Conservation (phyloP, 192 early-diverging fungal species). For the Gamsiella multidivaricata region DNA sequence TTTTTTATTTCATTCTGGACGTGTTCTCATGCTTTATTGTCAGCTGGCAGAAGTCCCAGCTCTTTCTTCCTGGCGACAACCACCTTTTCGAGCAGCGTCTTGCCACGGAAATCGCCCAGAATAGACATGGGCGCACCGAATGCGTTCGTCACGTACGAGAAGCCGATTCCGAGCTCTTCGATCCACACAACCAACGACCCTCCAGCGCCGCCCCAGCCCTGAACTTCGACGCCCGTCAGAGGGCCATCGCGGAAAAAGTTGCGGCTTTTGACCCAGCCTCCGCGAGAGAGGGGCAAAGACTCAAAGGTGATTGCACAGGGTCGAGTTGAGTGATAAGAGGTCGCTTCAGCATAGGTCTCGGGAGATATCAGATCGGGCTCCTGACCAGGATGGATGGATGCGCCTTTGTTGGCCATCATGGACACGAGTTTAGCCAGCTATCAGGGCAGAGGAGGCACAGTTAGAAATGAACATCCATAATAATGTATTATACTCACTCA, state of each 20-base stretch:
- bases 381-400: conserved; percentile 30
- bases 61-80: conserved; percentile 40
- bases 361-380: conserved; percentile 40
- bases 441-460: no score
- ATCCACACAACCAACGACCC: conserved; percentile 70
- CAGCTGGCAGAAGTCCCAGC: conserved; percentile 14
- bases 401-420: conserved; percentile 69
- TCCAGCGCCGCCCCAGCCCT: conserved; percentile 75
- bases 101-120: conserved; percentile 67
- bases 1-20: not conserved
- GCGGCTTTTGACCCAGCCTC: conserved; percentile 30
- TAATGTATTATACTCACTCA: not conserved
- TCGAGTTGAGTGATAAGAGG: conserved; percentile 12
- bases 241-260: conserved; percentile 35
- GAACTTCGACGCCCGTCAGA: conserved; percentile 45
- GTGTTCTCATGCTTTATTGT: not conserved
- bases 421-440: conserved; percentile 69
- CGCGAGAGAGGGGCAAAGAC: conserved; percentile 17
- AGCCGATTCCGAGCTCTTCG: conserved; percentile 62
- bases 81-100: conserved; percentile 60
- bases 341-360: conserved; percentile 34
- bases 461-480: no score
- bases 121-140: conserved; percentile 53
- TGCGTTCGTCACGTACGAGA: conserved; percentile 69
- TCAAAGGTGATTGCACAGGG: conserved; percentile 33